A percentile compares a stretch with the other conserved stretches of the same genome.
These are phyloP conservation scores for Anthracocystis walkeri DNA, from an alignment of 1,284 basidiomycete species.

Conservation along the genomic window DNA sequence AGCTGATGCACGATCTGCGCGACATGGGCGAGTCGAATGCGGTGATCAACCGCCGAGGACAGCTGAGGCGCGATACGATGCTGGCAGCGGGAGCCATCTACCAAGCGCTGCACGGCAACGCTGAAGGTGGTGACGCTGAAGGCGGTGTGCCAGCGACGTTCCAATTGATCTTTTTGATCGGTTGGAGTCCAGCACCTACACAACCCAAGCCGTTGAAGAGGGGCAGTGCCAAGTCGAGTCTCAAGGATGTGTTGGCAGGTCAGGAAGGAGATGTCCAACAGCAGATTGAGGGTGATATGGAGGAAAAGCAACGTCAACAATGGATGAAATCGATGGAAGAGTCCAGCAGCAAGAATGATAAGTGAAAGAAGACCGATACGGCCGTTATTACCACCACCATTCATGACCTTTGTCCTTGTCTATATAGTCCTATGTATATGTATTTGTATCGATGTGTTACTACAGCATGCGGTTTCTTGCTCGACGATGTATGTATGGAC, in stretches of 20 bases:
- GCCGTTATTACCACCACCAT: constrained; percentile 3
- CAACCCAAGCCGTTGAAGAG: constrained; percentile 87
- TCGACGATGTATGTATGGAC: too few relatives aligned
- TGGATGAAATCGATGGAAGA: constrained; percentile 45
- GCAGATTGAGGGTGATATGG: constrained; percentile 22
- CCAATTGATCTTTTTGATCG: constrained; percentile 96
- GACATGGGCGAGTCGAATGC: constrained; percentile 98
- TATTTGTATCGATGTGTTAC: constrained; percentile 6
- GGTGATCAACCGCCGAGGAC: constrained; percentile 76
- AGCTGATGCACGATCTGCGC: constrained; percentile 89
- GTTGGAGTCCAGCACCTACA: constrained; percentile 91
- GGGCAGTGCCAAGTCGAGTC: constrained; percentile 82
- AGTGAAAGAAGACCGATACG: neutral
- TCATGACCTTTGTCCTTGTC: neutral
- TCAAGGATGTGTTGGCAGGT: constrained; percentile 76
- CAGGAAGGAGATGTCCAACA: constrained; percentile 32
- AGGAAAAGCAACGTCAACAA: constrained; percentile 21
- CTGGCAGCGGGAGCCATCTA: constrained; percentile 93
- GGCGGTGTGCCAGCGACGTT: constrained; percentile 91
- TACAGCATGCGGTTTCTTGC: too few relatives aligned
- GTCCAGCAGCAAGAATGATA: constrained; percentile 4
- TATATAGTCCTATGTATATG: neutral
- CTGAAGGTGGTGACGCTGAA: constrained; percentile 70
- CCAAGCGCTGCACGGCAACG: constrained; percentile 75
- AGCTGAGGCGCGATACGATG: constrained; percentile 86